Evolutionary conservation across 371 early-diverging fungal species (phyloP).

Genomic region (Dichotomocladium elegans): DNA sequence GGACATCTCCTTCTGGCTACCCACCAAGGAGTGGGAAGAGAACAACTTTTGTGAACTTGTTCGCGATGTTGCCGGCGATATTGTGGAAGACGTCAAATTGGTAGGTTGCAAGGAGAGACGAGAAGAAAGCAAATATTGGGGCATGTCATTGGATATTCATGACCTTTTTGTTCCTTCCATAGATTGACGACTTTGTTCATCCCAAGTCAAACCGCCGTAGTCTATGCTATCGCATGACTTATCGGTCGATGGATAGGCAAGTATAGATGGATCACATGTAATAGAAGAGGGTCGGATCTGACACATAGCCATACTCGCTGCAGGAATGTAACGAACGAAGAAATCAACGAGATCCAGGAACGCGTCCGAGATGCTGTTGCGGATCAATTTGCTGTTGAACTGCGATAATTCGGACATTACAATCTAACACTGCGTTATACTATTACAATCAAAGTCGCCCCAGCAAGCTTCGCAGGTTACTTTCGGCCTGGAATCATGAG

Average conservation of each 20-base stretch:
- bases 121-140: neutral
- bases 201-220: conserved; percentile 81
- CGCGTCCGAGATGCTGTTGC: conserved; percentile 67
- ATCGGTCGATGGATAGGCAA: conserved; percentile 86
- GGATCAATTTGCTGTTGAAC: conserved; percentile 65
- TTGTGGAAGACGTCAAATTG: conserved; percentile 86
- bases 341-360: conserved; percentile 89
- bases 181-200: conserved; percentile 87
- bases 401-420: too few species aligned
- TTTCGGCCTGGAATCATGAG: too few species aligned
- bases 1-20: conserved; percentile 93
- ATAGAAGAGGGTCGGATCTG: too few species aligned
- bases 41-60: conserved; percentile 94
- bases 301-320: too few species aligned
- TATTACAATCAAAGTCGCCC: too few species aligned
- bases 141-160: neutral
- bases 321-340: conserved; percentile 80
- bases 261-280: too few species aligned
- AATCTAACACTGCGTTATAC: too few species aligned
- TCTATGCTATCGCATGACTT: conserved; percentile 90
- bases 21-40: conserved; percentile 68
- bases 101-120: conserved; percentile 33
- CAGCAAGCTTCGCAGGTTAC: too few species aligned
- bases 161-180: neutral
- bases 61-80: conserved; percentile 88